Evolutionary conservation across 2,329 filamentous ascomycete genomes (phyloP).

Genomic region (Dactylellina parvicollis): DNA sequence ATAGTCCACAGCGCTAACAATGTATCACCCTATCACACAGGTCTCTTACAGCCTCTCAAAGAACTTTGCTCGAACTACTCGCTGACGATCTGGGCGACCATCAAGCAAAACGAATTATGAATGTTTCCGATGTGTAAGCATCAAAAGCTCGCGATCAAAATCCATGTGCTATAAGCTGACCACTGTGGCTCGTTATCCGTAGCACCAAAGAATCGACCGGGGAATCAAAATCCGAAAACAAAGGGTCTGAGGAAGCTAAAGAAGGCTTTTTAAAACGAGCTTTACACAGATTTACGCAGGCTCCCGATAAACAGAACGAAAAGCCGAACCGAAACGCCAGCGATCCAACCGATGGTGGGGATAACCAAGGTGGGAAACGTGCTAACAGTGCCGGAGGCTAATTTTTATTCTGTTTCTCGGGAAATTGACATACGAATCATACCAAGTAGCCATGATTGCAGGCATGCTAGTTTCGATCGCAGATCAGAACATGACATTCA

Average conservation of each 20-base stretch:
- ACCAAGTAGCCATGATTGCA: no score
- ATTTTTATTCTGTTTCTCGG: not conserved
- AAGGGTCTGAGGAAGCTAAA: slow-evolving; percentile 8
- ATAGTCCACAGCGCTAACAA: not conserved
- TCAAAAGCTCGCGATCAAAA: no score
- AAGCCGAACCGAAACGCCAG: slow-evolving; percentile 1
- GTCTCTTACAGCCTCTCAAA: slow-evolving; percentile 81
- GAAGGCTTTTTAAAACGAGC: slow-evolving; percentile 46
- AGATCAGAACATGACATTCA: not conserved
- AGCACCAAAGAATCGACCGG: slow-evolving; percentile 33
- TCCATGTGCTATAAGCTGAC: no score
- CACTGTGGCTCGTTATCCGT: no score
- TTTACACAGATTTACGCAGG: slow-evolving; percentile 37
- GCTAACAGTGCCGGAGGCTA: slow-evolving; percentile 21
- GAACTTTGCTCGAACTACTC: slow-evolving; percentile 92
- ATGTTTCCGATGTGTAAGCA: slow-evolving; percentile 66
- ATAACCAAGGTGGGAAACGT: slow-evolving; percentile 20
- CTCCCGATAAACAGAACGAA: slow-evolving; percentile 37
- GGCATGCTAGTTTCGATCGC: not conserved
- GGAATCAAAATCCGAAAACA: not conserved
- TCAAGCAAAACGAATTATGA: slow-evolving; percentile 91
- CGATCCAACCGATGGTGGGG: not conserved
- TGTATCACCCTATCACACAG: slow-evolving; percentile 18
- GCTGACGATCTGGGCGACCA: slow-evolving; percentile 96
- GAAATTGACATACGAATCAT: no score